phyloP scores from a whole-genome alignment of 371 early-diverging fungal species.

The Mortierella sp. region DNA sequence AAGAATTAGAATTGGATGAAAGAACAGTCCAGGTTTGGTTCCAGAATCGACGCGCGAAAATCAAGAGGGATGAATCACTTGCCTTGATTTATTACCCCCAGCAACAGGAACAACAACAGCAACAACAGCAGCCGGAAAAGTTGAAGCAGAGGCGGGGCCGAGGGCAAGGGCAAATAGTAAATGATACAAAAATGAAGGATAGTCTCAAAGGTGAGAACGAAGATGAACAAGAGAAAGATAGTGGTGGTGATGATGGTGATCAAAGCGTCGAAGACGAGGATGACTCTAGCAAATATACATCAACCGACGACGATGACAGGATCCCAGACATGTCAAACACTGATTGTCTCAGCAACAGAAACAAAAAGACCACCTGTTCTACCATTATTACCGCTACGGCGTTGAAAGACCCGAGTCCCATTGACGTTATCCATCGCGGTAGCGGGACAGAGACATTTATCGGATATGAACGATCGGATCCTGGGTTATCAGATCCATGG shows the following conservation, averaged over 20 bases:
- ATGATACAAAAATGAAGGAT: background rate
- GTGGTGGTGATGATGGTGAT: background rate
- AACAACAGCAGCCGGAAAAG: background rate
- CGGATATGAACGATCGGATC: constrained; percentile 11
- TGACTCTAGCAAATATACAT: background rate
- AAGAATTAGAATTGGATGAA: constrained; percentile 24
- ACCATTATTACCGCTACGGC: background rate
- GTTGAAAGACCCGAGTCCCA: background rate
- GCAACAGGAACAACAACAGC: background rate
- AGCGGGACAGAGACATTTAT: constrained; percentile 9
- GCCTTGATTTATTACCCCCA: background rate
- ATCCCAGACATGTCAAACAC: background rate
- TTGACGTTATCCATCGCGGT: background rate
- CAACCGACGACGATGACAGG: background rate
- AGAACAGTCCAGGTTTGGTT: constrained; percentile 93
- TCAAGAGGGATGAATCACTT: constrained; percentile 27
- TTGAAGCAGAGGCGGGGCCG: background rate
- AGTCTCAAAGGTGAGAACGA: background rate
- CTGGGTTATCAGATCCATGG: background rate
- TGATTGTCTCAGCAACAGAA: background rate
- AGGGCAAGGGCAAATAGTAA: background rate
- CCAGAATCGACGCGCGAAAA: constrained; percentile 85
- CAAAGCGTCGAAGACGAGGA: background rate
- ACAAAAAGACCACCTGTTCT: background rate
- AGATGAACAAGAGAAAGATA: background rate